Base-by-base conservation (phyloP, 352 stramenopile genomes). In the Pythium pyrilobum region DNA sequence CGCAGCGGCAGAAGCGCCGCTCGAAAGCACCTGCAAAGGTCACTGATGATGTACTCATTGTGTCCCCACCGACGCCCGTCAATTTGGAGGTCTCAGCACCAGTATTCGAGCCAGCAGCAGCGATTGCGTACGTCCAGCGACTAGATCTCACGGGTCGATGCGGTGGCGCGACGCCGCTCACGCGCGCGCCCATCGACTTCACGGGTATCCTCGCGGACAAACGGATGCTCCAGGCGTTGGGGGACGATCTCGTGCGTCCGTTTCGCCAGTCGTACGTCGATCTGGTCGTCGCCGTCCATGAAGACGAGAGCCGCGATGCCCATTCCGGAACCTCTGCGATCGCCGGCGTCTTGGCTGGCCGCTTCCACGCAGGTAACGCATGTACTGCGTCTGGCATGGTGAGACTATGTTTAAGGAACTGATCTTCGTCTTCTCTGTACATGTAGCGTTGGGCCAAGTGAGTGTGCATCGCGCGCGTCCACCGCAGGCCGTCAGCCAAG, bases 261-360 rank as follows among this genome's bases (percentile, higher is more conserved):
- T 84, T 88, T 25, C 58, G 63, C 46, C 38, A 67, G 27, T 45
- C 69, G 31, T 59, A 66, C 11, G 58, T 88, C 42, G 71, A 84
- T 49, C 60, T 74, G 39, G 52, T 83, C 37, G 29, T 84, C n/a
- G 77, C 72, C 16, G 41, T 83, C 28, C 68, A 77, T 38, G 56
- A 65, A 23, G 51, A 69, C 9, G 23, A 34, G 15, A 49, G 29
- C 44, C 16, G 11, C 9, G 13, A 37, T 28, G 21, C 13, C n/a
- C 59, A 82, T 33, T 57, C 32, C 15, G 77, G 73, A 37, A 71
- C 72, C 10, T 49, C 44, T 6, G 66, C 53, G 7, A 68, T 87
- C 21, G 72, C 70, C 9, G 77, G 72, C 3, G 77, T 72, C 2
- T 67, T 87, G 18, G 77, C 77, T 42, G 68, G 65, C n/a, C 50